These are phyloP conservation scores for Trifolium subterraneum DNA, from an alignment of 306 rosid species.

Conservation along the genomic window DNA sequence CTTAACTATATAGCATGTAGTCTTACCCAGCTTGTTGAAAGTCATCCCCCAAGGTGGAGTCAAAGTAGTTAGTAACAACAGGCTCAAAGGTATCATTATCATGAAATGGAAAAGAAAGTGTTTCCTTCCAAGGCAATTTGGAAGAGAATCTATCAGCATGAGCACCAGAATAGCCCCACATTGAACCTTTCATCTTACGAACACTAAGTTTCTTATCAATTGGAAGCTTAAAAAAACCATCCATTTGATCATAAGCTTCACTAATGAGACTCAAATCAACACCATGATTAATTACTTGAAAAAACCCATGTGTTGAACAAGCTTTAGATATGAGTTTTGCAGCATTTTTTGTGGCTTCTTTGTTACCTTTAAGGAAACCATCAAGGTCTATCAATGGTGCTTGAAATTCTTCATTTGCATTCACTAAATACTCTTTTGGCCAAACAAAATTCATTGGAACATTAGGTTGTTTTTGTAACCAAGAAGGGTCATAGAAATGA, in stretches of 20 bases:
- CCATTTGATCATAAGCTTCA: slow-evolving; percentile 50
- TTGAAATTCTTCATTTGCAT: slow-evolving; percentile 50
- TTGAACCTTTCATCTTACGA: slow-evolving; percentile 31
- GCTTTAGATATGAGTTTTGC: slow-evolving; percentile 49
- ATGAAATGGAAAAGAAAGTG: slow-evolving; percentile 62
- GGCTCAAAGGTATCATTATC: slow-evolving; percentile 27
- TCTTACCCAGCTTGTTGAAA: slow-evolving; percentile 62
- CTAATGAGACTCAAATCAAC: slow-evolving; percentile 47
- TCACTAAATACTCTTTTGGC: slow-evolving; percentile 55
- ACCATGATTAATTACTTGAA: slow-evolving; percentile 74
- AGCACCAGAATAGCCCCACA: slow-evolving; percentile 72
- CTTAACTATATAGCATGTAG: neutral
- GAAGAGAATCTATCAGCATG: slow-evolving; percentile 70
- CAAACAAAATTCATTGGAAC: slow-evolving; percentile 58
- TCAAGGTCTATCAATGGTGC: slow-evolving; percentile 61
- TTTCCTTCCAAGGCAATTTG: slow-evolving; percentile 81
- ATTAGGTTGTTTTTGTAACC: slow-evolving; percentile 43
- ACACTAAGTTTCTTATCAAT: slow-evolving; percentile 40
- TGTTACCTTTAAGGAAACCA: slow-evolving; percentile 61
- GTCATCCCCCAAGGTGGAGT: slow-evolving; percentile 47
- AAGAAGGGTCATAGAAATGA: slow-evolving; percentile 40
- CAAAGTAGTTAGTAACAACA: slow-evolving; percentile 47
- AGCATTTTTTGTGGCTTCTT: slow-evolving; percentile 42
- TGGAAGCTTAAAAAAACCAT: slow-evolving; percentile 58
- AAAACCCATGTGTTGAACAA: slow-evolving; percentile 66